Evolutionary conservation across 2,329 filamentous ascomycete genomes (phyloP), one percentile per base, ranked within the genome.

Genomic region (Xylaria digitata): DNA sequence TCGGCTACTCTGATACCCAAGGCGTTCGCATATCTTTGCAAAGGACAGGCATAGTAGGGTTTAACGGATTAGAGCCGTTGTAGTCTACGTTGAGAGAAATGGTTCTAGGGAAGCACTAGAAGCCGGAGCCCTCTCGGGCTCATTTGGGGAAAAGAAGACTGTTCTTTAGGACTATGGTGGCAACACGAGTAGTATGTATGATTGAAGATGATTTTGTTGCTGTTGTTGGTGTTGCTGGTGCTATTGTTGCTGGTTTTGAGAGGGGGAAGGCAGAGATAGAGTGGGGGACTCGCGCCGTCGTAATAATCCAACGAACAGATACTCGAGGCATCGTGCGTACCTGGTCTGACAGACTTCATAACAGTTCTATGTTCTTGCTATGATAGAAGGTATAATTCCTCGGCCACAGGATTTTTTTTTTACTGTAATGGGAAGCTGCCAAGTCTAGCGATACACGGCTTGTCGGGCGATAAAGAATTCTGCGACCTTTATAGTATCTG

Each of bases 1-100:
- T 64, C 63, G 63, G 50, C 49, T 59, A 42, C n/a, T 65, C 63
- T 64, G 68, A 69, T 70, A 70, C 68, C 68, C 68, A 59, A 19
- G 68, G 68, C 66, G 68, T 70, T 68, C 61, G 60, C 57, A 60
- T 60, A 49, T 30, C 40, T 42, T 61, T 66, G 32, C 46, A 60
- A 50, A 26, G 49, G 56, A 63, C 37, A 61, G 13, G 52, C 26
- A 42, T 37, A 8, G 42, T 56, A 56, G 60, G 61, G 54, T 63
- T 65, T 52, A 42, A 60, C 26, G 55, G 58, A 52, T 58, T 42
- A 48, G 61, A 37, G 59, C 13, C 48, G 57, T 62, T 5, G 13
- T 66, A 37, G 30, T 30, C 48, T 26, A 52, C 6, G 30, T 30
- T 21, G 19, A 26, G 9, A n/a, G 54, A 52, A 37, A 48, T 40